Conservation (phyloP, 345 rosid species). For the Triadica sebifera region DNA sequence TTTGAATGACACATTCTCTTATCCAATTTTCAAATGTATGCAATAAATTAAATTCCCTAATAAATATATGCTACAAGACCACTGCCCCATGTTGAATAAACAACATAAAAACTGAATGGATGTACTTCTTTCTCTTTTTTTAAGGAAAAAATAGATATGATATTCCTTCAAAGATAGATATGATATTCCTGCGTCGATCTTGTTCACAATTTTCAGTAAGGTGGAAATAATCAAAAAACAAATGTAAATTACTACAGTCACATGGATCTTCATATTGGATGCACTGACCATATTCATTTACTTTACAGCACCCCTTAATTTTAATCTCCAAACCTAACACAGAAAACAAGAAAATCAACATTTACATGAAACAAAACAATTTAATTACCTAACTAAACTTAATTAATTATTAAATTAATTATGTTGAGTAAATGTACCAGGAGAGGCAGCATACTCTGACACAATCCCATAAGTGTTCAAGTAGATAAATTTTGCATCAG, state of each 20-base stretch:
- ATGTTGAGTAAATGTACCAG: background rate
- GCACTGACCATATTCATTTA: slow-evolving; percentile 14
- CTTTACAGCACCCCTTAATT: slow-evolving; percentile 13
- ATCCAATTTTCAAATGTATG: too few species aligned
- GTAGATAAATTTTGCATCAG: slow-evolving; percentile 18
- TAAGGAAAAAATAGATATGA: background rate
- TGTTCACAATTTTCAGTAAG: slow-evolving; percentile 17
- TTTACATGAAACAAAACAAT: too few species aligned
- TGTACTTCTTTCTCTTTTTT: too few species aligned
- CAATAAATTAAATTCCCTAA: too few species aligned
- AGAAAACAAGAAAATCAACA: background rate
- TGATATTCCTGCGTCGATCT: slow-evolving; percentile 2
- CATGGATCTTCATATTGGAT: background rate
- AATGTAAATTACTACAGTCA: background rate
- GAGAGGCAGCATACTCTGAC: background rate
- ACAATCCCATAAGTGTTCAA: slow-evolving; percentile 4
- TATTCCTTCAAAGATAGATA: slow-evolving; percentile 7
- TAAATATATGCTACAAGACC: too few species aligned
- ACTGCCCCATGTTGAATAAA: too few species aligned
- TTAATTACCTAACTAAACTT: background rate
- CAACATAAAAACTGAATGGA: too few species aligned
- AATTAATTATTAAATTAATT: background rate
- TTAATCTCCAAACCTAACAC: slow-evolving; percentile 7
- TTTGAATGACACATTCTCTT: too few species aligned
- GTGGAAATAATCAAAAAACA: slow-evolving; percentile 20